These are phyloP conservation scores for Phialocephala subalpina DNA, from an alignment of 2,329 filamentous ascomycete species.

Conservation along the genomic window DNA sequence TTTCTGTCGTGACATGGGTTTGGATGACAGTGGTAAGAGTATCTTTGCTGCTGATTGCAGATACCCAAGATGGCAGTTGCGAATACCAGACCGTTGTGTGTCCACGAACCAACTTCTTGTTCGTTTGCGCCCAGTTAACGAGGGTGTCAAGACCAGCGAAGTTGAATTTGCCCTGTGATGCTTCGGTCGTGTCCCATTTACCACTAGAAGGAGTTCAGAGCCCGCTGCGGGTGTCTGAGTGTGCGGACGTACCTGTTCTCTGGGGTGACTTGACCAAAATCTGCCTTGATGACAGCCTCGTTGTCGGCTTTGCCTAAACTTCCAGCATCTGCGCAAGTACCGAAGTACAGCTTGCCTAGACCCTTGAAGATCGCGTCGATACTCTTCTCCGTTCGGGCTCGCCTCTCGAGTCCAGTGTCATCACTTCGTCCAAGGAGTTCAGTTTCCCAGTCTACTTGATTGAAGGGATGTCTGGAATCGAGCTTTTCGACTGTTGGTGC, in stretches of 20 bases:
- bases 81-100: constrained; percentile 76
- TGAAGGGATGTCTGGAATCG: constrained; percentile 6
- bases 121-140: constrained; percentile 64
- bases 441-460: constrained; percentile 30
- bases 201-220: constrained; percentile 52
- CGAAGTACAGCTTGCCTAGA: constrained; percentile 72
- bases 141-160: constrained; percentile 65
- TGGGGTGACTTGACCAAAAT: constrained; percentile 71
- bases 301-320: constrained; percentile 58
- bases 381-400: constrained; percentile 45
- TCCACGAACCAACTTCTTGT: constrained; percentile 67
- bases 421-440: constrained; percentile 26
- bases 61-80: constrained; percentile 67
- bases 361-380: constrained; percentile 65
- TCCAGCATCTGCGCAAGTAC: constrained; percentile 62
- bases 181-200: constrained; percentile 71
- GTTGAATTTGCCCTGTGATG: constrained; percentile 53
- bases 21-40: constrained; percentile 63
- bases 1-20: constrained; percentile 65
- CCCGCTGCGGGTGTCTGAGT: neutral
- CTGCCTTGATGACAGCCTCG: constrained; percentile 62
- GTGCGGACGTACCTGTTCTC: constrained; percentile 57
- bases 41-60: constrained; percentile 55
- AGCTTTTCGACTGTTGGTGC: constrained; percentile 7
- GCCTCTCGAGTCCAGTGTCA: neutral